Conservation (phyloP, 305 asterid genomes). For the Solanum hybrid region DNA sequence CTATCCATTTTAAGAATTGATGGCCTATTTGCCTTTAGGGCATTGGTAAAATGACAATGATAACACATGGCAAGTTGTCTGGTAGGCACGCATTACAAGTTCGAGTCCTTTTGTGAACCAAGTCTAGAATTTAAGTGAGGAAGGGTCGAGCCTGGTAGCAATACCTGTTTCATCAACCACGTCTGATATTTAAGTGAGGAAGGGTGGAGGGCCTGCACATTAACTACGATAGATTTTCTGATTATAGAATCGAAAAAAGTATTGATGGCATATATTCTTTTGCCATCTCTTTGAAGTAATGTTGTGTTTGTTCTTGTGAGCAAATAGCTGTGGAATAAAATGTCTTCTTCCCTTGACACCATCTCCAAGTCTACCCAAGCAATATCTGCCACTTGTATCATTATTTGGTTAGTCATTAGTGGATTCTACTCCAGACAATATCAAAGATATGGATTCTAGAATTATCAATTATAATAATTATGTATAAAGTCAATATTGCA, state of each 20-base stretch:
- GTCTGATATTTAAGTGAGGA: not conserved
- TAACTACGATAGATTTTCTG: not conserved
- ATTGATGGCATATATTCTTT: not conserved
- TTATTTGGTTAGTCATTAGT: not conserved
- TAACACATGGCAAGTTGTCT: not conserved
- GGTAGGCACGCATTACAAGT: not conserved
- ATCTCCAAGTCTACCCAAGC: not conserved
- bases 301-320: not conserved
- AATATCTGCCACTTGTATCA: not conserved
- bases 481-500: not conserved
- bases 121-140: not conserved
- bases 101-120: not conserved
- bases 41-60: not conserved
- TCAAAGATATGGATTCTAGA: not conserved
- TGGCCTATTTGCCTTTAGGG: not conserved
- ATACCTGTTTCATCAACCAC: not conserved
- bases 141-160: not conserved
- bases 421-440: not conserved
- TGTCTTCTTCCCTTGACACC: not conserved
- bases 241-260: not conserved
- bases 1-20: not conserved
- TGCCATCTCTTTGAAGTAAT: not conserved
- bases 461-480: not conserved
- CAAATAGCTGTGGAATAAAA: not conserved
- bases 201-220: not conserved